phyloP scores from a whole-genome alignment of 1,139 yeast genomes.

The Kluyveromyces sp. region DNA sequence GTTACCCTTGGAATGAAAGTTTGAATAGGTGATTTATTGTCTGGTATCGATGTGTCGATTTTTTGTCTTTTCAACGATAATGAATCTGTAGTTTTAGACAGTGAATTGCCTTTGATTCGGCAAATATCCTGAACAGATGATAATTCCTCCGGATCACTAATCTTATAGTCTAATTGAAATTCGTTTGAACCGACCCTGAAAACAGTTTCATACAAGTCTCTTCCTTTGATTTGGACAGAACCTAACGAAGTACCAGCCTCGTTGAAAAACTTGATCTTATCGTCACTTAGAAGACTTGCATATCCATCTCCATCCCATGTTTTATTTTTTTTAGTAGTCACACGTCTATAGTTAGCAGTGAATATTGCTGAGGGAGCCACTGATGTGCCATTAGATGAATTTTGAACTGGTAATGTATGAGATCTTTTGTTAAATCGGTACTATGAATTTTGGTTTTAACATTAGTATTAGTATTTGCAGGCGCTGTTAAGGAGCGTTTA shows the following conservation, averaged over 20 bases:
- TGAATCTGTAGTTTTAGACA: not conserved
- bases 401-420: not conserved
- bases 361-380: slow-evolving; percentile 8
- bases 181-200: slow-evolving; percentile 44
- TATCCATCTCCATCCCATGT: slow-evolving; percentile 94
- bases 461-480: not conserved
- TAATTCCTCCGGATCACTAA: slow-evolving; percentile 17
- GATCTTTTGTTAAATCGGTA: not conserved
- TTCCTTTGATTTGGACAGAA: slow-evolving; percentile 12
- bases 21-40: not conserved
- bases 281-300: slow-evolving; percentile 29
- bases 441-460: not conserved
- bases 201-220: slow-evolving; percentile 34
- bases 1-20: slow-evolving; percentile 10
- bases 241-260: slow-evolving; percentile 28
- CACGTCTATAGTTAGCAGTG: slow-evolving; percentile 61
- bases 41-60: not conserved
- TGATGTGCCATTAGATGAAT: not conserved
- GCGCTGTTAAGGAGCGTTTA: not conserved
- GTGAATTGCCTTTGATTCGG: slow-evolving; percentile 6
- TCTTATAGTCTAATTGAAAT: slow-evolving; percentile 44
- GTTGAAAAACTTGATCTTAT: slow-evolving; percentile 23
- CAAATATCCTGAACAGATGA: slow-evolving; percentile 11
- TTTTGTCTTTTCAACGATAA: not conserved
- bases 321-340: slow-evolving; percentile 69